These are phyloP conservation scores for Lavandula angustifolia DNA, from an alignment of 257 asterid genomes.

Conservation along the genomic window DNA sequence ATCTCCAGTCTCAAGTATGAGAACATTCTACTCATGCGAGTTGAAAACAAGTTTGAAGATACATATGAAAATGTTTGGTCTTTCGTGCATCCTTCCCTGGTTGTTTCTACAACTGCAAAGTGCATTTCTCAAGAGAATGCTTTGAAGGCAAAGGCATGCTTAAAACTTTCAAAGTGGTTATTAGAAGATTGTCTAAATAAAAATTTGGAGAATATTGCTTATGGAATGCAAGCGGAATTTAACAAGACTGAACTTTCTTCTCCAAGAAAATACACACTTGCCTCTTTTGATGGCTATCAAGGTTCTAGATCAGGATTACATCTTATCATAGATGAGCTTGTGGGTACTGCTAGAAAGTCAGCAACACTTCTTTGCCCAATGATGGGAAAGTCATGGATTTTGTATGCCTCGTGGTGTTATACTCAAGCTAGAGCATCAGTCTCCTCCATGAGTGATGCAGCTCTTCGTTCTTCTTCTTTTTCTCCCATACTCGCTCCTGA, in stretches of 20 bases:
- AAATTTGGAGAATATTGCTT: conserved; percentile 54
- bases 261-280: conserved; percentile 39
- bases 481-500: conserved; percentile 70
- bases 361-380: conserved; percentile 85
- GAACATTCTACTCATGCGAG: conserved; percentile 68
- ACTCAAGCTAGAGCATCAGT: conserved; percentile 67
- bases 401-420: conserved; percentile 95
- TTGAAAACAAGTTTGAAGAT: conserved; percentile 70
- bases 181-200: conserved; percentile 40
- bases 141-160: conserved; percentile 88
- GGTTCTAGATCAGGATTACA: conserved; percentile 41
- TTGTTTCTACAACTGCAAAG: conserved; percentile 49
- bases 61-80: conserved; percentile 77
- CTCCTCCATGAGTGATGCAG: conserved; percentile 42
- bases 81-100: conserved; percentile 60
- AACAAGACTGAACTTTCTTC: conserved; percentile 44
- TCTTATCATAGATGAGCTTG: conserved; percentile 66
- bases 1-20: conserved; percentile 67
- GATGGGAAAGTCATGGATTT: conserved; percentile 95
- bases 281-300: conserved; percentile 40
- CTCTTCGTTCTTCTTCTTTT: conserved; percentile 58
- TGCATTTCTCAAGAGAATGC: conserved; percentile 54
- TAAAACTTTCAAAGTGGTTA: conserved; percentile 92
- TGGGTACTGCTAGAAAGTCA: conserved; percentile 67
- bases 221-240: conserved; percentile 63